Conservation (phyloP, 306 rosid genomes). For the Malus orientalis region DNA sequence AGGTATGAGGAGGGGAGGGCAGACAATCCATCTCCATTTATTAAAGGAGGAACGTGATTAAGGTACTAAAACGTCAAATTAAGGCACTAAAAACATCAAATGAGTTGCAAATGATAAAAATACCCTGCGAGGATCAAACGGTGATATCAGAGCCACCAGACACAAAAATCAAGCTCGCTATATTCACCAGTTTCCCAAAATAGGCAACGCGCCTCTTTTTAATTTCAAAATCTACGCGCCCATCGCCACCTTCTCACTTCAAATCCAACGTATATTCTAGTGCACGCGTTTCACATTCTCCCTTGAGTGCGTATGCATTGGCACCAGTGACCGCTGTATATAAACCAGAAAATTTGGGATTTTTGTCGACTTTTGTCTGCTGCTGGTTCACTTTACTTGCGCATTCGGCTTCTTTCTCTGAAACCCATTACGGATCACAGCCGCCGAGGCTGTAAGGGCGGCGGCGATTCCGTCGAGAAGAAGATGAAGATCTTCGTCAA, state of each 20-base stretch:
- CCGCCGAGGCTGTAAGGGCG: slow-evolving; percentile 14
- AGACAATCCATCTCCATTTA: too few relatives aligned
- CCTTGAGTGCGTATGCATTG: neutral
- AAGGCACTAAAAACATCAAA: too few relatives aligned
- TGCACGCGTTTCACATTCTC: neutral
- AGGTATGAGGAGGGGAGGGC: too few relatives aligned
- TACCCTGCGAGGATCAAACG: neutral
- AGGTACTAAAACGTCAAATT: too few relatives aligned
- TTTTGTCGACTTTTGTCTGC: neutral
- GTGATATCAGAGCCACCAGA: neutral
- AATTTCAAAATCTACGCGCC: neutral
- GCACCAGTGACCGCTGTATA: neutral
- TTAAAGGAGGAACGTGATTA: too few relatives aligned
- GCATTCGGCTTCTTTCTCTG: slow-evolving; percentile 19
- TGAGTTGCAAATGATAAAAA: too few relatives aligned
- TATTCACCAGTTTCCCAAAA: neutral
- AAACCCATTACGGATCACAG: slow-evolving; percentile 31
- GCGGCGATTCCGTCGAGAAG: slow-evolving; percentile 25
- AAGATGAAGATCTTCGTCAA: slow-evolving; percentile 85
- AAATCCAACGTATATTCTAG: neutral
- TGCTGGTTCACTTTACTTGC: slow-evolving; percentile 23
- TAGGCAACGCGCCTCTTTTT: neutral
- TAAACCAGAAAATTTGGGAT: slow-evolving; percentile 17
- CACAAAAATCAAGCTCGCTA: slow-evolving; percentile 22
- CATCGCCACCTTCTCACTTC: neutral